Base-by-base conservation (phyloP, 2,329 filamentous ascomycete genomes). In the Trichoderma gracile region DNA sequence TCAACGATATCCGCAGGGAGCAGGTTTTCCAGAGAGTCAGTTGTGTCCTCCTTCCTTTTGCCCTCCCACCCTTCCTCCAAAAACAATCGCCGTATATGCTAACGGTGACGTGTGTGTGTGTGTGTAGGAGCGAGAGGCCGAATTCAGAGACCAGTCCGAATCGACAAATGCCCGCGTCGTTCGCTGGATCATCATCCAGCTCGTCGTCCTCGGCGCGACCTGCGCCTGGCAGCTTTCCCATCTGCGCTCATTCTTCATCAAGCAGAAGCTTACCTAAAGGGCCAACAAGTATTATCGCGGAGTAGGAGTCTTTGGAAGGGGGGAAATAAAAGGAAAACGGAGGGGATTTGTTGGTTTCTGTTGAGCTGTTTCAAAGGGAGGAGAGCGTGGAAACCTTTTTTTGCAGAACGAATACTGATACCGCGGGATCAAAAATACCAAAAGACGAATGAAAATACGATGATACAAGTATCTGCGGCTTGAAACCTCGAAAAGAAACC, bases 181-280 rank as follows among this genome's bases (percentile, higher is more conserved):
- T 57, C 89, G 93, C 71, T 99, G 95, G 94, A 94, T 95, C 70
- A 74, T 97, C 69, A 89, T 98, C 70, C 95, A 99, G 79, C 81
- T 98, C 66, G 84, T 88, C 59, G 87, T 98, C 43, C 83, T 99
- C 61, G 91, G 89, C 63, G 83, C 89, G 63, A 97, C 95, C 40
- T 99, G 95, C 80, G 91, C 92, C 67, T 99, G 95, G 95, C 95
- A 99, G 79, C 83, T 99, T 53, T 96, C 93, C 61, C 94, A 99
- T 79, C 85, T 99, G 72, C 86, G 95, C 71, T 90, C 91, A 53
- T 99, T 99, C 86, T 99, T 99, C 82, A 99, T 99, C 83, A 99
- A 99, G 86, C 94, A 98, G 83, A 99, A 99, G 85, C 88, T 99
- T 77, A 98, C 95, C 66, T 99, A 58, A 64, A 12, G 12, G 7